These are phyloP conservation scores for Wickerhamomyces ciferrii DNA, from an alignment of 805 yeast genomes.

Conservation along the genomic window DNA sequence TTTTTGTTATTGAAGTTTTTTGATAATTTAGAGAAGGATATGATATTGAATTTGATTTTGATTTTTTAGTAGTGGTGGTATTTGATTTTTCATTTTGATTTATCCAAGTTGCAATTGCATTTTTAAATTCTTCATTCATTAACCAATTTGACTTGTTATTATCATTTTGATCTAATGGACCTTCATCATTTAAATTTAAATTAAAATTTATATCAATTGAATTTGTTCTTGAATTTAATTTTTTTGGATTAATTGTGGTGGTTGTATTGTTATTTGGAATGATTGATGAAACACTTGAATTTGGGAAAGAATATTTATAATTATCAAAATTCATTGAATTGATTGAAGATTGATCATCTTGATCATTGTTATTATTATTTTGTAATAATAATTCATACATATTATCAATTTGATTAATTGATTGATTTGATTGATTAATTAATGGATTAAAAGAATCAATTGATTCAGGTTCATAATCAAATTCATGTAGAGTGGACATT, in stretches of 20 bases:
- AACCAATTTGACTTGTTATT: constrained; percentile 11
- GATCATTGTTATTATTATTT: background rate
- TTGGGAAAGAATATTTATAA: too few species aligned
- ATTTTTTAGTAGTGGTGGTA: background rate
- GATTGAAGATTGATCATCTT: background rate
- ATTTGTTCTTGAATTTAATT: constrained; percentile 6
- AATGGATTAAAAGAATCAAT: background rate
- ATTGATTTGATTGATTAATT: background rate
- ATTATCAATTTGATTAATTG: background rate
- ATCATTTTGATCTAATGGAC: too few species aligned
- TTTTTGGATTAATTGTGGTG: constrained; percentile 15
- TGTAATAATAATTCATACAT: background rate
- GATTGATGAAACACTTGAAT: too few species aligned
- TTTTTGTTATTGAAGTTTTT: constrained; percentile 10
- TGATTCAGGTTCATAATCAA: background rate
- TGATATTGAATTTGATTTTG: constrained; percentile 5
- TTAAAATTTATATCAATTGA: too few species aligned
- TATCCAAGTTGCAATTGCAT: constrained; percentile 22
- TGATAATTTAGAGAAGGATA: background rate
- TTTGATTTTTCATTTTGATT: constrained; percentile 12
- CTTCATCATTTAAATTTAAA: background rate
- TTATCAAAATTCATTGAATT: too few species aligned
- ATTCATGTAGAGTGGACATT: too few species aligned
- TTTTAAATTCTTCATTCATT: constrained; percentile 21
- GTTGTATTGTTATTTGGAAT: too few species aligned